A percentile compares a stretch with the other conserved stretches of the same genome.
phyloP scores from a whole-genome alignment of 169 alveolate genomes.

The Plasmodium coatneyi region DNA sequence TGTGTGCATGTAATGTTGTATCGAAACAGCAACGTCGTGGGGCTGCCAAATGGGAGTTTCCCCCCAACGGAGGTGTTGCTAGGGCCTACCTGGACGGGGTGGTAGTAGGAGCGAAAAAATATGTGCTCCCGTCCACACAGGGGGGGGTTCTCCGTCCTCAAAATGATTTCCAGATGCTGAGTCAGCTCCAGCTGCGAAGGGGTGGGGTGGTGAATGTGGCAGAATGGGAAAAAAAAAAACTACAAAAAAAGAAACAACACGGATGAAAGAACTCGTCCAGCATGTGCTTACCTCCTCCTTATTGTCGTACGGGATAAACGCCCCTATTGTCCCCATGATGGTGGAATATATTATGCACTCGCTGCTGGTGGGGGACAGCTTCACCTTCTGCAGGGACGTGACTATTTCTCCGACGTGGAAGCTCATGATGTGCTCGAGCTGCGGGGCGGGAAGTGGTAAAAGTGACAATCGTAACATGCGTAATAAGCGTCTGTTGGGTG shows the following conservation, averaged over 20 bases:
- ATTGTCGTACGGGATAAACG: slow-evolving; percentile 94
- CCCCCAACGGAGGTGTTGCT: not conserved
- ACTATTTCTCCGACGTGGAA: slow-evolving; percentile 98
- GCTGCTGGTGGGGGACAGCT: slow-evolving; percentile 89
- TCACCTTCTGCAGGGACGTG: slow-evolving; percentile 93
- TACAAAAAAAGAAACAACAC: not conserved
- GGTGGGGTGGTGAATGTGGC: not conserved
- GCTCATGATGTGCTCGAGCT: slow-evolving; percentile 89
- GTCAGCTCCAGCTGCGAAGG: slow-evolving; percentile 90
- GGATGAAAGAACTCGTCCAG: not conserved
- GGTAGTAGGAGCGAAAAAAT: slow-evolving; percentile 88
- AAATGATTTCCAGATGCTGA: slow-evolving; percentile 97
- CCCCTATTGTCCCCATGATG: slow-evolving; percentile 96
- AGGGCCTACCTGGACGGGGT: slow-evolving; percentile 85
- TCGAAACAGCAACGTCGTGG: not conserved
- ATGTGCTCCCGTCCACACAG: slow-evolving; percentile 91
- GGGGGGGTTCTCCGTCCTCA: slow-evolving; percentile 96
- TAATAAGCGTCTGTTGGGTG: not conserved
- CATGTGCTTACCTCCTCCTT: slow-evolving; percentile 90
- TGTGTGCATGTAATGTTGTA: not conserved
- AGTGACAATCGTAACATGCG: not conserved
- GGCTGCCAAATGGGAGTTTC: not conserved
- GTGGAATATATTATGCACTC: slow-evolving; percentile 96
- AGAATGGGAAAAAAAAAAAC: not conserved
- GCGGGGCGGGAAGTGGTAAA: slow-evolving; percentile 54